Percentiles rank a stretch among this genome's conserved stretches.
Conservation (phyloP, 306 rosid species). For the Acacia acuminata region DNA sequence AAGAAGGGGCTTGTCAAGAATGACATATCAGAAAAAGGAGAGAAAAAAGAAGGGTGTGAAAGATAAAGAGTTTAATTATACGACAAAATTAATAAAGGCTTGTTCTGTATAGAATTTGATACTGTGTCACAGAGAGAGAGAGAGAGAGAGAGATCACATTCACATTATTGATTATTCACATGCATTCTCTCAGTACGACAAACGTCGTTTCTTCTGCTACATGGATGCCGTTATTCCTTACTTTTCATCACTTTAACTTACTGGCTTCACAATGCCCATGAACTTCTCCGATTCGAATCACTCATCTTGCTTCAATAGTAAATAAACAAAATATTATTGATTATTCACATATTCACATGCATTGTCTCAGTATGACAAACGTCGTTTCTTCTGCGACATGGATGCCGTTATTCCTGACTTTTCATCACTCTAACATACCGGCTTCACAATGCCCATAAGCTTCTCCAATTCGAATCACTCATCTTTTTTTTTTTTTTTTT, state of each 20-base stretch:
- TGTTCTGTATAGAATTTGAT: conserved; percentile 53
- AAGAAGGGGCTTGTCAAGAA: conserved; percentile 40
- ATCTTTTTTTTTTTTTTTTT: no score
- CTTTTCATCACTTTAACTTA: conserved; percentile 22
- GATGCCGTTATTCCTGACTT: conserved; percentile 36
- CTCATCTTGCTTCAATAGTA: no score
- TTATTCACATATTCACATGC: background rate
- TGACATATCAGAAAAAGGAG: conserved; percentile 34
- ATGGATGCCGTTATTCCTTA: conserved; percentile 30
- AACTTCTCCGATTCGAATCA: background rate
- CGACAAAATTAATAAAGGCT: conserved; percentile 31
- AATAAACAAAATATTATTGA: no score
- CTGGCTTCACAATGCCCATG: background rate
- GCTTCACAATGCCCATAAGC: background rate
- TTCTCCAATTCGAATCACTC: background rate
- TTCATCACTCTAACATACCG: background rate
- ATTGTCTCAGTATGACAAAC: conserved; percentile 26
- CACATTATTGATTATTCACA: background rate
- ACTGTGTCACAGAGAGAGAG: conserved; percentile 40
- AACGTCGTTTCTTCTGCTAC: conserved; percentile 41
- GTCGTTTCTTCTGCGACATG: conserved; percentile 37
- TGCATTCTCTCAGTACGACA: conserved; percentile 20
- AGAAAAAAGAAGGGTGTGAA: background rate
- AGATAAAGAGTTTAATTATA: background rate
- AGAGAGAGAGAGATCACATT: conserved; percentile 20